Evolutionary conservation across 1,284 basidiomycete species (phyloP).

Genomic region (Trametes pubescens): DNA sequence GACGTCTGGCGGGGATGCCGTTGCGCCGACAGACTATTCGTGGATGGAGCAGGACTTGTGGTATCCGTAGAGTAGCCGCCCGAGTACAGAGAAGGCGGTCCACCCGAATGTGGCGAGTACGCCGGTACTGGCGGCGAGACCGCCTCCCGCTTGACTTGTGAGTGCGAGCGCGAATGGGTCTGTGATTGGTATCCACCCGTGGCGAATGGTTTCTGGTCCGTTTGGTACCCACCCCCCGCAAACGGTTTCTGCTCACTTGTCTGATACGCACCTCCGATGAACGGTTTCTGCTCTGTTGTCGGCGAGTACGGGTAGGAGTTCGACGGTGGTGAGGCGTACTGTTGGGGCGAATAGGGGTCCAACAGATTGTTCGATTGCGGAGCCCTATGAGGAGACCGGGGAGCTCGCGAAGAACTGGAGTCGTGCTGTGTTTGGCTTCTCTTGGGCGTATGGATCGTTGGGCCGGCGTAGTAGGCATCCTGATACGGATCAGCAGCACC

Average conservation of each 20-base stretch:
- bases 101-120: conserved; percentile 58
- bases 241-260: conserved; percentile 55
- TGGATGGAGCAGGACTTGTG: conserved; percentile 63
- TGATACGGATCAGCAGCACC: conserved; percentile 59
- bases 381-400: conserved; percentile 68
- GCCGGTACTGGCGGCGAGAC: conserved; percentile 58
- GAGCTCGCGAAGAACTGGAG: conserved; percentile 53
- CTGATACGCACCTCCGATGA: conserved; percentile 34
- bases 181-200: conserved; percentile 50
- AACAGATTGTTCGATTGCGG: conserved; percentile 53
- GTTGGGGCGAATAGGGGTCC: conserved; percentile 72
- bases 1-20: conserved; percentile 56
- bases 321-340: conserved; percentile 65
- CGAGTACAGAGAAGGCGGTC: conserved; percentile 49
- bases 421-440: conserved; percentile 64
- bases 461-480: conserved; percentile 69
- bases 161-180: conserved; percentile 66
- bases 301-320: conserved; percentile 58
- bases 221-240: conserved; percentile 27
- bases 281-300: conserved; percentile 54
- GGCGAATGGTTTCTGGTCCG: conserved; percentile 33
- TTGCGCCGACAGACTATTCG: conserved; percentile 56
- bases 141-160: conserved; percentile 64
- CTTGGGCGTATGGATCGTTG: conserved; percentile 59
- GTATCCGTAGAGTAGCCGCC: conserved; percentile 62